A percentile compares a stretch with the other conserved stretches of the same genome.
phyloP scores from a whole-genome alignment of 805 yeast species.

The Kuraishia molischiana region DNA sequence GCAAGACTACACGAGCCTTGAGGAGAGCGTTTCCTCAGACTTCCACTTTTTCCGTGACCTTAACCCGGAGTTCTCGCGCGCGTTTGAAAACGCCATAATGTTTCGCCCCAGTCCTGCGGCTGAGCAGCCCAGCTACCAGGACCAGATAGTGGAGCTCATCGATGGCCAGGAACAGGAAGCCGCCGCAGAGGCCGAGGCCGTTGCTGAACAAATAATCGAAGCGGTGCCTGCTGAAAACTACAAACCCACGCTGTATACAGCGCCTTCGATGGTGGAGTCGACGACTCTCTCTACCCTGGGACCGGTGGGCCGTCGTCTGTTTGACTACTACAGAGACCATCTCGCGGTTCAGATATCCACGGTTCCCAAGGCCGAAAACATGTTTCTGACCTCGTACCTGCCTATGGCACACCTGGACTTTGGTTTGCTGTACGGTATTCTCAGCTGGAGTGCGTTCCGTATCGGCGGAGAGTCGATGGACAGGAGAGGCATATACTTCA shows the following conservation, averaged over 20 bases:
- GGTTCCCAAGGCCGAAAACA: conserved; percentile 40
- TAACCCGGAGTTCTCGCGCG: background rate
- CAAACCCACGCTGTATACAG: conserved; percentile 12
- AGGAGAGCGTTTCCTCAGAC: background rate
- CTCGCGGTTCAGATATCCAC: conserved; percentile 33
- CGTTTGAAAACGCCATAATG: background rate
- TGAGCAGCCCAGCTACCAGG: background rate
- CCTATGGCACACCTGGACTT: conserved; percentile 45
- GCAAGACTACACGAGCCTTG: background rate
- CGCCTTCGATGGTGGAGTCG: conserved; percentile 18
- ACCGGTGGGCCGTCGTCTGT: conserved; percentile 26
- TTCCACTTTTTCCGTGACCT: background rate
- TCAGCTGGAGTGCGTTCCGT: conserved; percentile 50
- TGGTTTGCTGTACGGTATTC: conserved; percentile 39
- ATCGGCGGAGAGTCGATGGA: conserved; percentile 32
- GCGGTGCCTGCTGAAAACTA: background rate
- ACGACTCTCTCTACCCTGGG: conserved; percentile 19
- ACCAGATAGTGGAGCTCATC: no score
- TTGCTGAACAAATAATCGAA: background rate
- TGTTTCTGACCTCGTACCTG: conserved; percentile 39
- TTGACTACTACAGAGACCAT: conserved; percentile 38
- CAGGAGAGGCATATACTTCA: conserved; percentile 37
- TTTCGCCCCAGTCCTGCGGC: no score
- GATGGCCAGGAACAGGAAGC: no score
- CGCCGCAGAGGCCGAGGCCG: no score